Conservation (phyloP, 2,329 filamentous ascomycete genomes). For the Penicillium sp. region DNA sequence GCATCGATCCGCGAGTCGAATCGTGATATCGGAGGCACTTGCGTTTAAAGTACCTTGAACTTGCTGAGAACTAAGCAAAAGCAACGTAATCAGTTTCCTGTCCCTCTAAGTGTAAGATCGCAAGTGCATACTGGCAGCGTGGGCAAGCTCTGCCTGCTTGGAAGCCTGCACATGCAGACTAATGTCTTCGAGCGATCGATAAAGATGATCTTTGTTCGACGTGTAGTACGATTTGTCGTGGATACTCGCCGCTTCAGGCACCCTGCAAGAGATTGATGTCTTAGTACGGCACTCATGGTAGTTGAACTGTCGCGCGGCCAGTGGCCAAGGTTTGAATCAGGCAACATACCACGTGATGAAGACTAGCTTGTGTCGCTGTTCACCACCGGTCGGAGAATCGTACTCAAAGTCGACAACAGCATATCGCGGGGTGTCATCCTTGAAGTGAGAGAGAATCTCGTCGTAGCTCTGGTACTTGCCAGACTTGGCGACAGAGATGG, state of each 20-base stretch:
- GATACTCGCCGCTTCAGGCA: slow-evolving; percentile 16
- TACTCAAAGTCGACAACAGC: slow-evolving; percentile 22
- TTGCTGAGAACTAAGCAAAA: slow-evolving; percentile 14
- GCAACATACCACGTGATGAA: slow-evolving; percentile 25
- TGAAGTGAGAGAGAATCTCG: slow-evolving; percentile 19
- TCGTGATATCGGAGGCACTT: not conserved
- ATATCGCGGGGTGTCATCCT: slow-evolving; percentile 19
- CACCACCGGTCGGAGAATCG: slow-evolving; percentile 17
- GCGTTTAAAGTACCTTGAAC: slow-evolving; percentile 22
- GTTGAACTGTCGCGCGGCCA: not conserved
- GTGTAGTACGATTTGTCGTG: slow-evolving; percentile 24
- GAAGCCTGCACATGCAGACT: slow-evolving; percentile 26
- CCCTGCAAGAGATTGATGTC: slow-evolving; percentile 11
- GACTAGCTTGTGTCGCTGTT: slow-evolving; percentile 20
- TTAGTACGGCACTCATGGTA: not conserved
- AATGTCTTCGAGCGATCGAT: slow-evolving; percentile 18
- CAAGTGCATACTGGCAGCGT: slow-evolving; percentile 18
- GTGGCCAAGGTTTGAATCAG: not conserved
- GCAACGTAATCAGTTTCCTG: not conserved
- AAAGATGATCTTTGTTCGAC: slow-evolving; percentile 24
- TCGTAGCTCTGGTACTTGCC: slow-evolving; percentile 21
- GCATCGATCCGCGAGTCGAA: not conserved
- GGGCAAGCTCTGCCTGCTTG: slow-evolving; percentile 16
- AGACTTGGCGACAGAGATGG: slow-evolving; percentile 19
- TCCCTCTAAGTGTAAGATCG: not conserved